phyloP scores from a whole-genome alignment of 495 filamentous ascomycete genomes.

The Wilcoxina mikolae region DNA sequence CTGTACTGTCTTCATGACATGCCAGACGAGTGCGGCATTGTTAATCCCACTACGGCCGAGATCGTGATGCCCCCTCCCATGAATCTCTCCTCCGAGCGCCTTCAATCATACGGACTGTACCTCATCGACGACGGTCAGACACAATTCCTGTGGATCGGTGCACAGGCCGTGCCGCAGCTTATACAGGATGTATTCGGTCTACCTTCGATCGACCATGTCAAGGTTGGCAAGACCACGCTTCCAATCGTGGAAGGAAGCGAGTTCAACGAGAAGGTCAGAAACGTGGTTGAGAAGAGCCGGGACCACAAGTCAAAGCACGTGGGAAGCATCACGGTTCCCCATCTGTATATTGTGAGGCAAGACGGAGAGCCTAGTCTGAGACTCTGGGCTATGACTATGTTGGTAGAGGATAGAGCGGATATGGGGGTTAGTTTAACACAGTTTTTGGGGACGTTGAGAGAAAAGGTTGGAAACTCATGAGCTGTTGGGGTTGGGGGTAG shows the following conservation, averaged over 20 bases:
- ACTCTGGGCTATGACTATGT: slow-evolving; percentile 88
- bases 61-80: slow-evolving; percentile 70
- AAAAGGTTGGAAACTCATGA: slow-evolving; percentile 62
- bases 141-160: slow-evolving; percentile 93
- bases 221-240: slow-evolving; percentile 75
- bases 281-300: slow-evolving; percentile 77
- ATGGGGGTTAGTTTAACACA: slow-evolving; percentile 81
- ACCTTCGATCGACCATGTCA: slow-evolving; percentile 60
- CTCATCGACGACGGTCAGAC: slow-evolving; percentile 95
- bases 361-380: slow-evolving; percentile 91
- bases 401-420: slow-evolving; percentile 91
- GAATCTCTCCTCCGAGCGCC: slow-evolving; percentile 73
- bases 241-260: slow-evolving; percentile 75
- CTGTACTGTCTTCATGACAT: slow-evolving; percentile 95
- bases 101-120: slow-evolving; percentile 91
- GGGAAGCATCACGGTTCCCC: slow-evolving; percentile 79
- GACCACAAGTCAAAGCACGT: slow-evolving; percentile 73
- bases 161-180: slow-evolving; percentile 81
- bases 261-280: slow-evolving; percentile 85
- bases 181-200: slow-evolving; percentile 80
- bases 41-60: slow-evolving; percentile 70
- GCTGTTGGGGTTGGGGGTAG: not conserved
- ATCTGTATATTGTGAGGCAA: slow-evolving; percentile 84
- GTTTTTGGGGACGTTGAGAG: slow-evolving; percentile 81
- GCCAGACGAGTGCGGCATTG: slow-evolving; percentile 82